A percentile compares a stretch with the other conserved stretches of the same genome.
Evolutionary conservation across 1,284 basidiomycete genomes (phyloP).

Genomic region (Afroboletus lepidellus): DNA sequence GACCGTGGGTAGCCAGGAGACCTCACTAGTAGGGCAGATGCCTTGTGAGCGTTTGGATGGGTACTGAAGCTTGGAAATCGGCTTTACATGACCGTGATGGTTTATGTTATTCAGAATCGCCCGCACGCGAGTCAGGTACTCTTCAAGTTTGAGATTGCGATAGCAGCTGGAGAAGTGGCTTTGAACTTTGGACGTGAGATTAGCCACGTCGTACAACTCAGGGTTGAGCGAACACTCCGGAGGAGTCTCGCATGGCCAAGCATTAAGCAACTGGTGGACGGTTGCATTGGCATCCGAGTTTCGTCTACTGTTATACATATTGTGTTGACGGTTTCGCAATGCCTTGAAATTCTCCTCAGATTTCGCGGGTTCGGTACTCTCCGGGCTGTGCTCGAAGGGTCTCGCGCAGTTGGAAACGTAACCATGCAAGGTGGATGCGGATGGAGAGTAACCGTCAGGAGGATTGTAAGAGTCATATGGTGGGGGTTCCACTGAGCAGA

Average conservation of each 20-base stretch:
- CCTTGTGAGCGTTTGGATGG: slow-evolving; percentile 11
- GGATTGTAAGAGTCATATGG: slow-evolving; percentile 13
- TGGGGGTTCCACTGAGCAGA: slow-evolving; percentile 18
- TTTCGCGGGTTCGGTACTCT: slow-evolving; percentile 2
- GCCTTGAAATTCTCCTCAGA: slow-evolving; percentile 3
- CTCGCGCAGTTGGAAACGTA: slow-evolving; percentile 7
- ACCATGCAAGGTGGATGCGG: neutral
- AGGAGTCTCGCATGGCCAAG: slow-evolving; percentile 22
- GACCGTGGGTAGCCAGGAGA: neutral
- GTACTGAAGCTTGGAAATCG: slow-evolving; percentile 2
- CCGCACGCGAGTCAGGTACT: neutral
- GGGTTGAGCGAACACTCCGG: slow-evolving; percentile 5
- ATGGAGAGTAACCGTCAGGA: slow-evolving; percentile 12
- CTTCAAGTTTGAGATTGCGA: neutral
- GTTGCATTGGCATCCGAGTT: slow-evolving; percentile 5
- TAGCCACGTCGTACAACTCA: slow-evolving; percentile 5
- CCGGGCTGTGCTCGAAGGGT: slow-evolving; percentile 19
- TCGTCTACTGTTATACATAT: slow-evolving; percentile 10
- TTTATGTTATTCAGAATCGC: neutral
- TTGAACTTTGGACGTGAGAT: neutral
- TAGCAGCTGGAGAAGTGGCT: neutral
- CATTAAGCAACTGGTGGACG: neutral
- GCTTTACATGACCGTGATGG: too few relatives aligned
- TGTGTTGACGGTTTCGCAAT: slow-evolving; percentile 7
- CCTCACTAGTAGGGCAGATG: neutral